These are phyloP conservation scores for Dendrobium huoshanense DNA, from an alignment of 106 monocot genomes.

Conservation along the genomic window DNA sequence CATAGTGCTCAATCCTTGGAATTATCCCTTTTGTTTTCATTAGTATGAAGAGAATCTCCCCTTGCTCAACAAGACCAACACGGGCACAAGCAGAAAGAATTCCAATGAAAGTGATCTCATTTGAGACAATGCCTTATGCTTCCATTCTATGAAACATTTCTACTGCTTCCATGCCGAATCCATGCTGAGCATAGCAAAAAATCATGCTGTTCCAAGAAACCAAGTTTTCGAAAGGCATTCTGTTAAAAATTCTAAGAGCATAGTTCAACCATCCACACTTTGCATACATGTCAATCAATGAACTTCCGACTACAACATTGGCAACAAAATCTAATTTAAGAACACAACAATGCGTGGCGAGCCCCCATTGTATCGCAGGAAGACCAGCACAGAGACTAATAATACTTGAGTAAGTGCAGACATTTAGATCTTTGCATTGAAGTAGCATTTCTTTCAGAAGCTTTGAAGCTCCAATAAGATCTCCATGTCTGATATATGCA, in stretches of 20 bases:
- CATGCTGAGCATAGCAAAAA: constrained; percentile 31
- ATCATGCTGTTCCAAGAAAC: constrained; percentile 36
- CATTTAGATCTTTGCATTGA: constrained; percentile 9
- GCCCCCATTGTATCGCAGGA: constrained; percentile 11
- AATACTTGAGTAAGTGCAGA: constrained; percentile 21
- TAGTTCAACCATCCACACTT: constrained; percentile 22
- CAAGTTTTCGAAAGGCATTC: constrained; percentile 10
- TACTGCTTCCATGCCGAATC: constrained; percentile 16
- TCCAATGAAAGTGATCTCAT: constrained; percentile 26
- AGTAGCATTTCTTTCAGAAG: constrained; percentile 14
- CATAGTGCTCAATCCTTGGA: constrained; percentile 27
- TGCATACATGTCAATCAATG: constrained; percentile 31
- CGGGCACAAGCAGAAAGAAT: constrained; percentile 26
- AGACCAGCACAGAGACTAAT: constrained; percentile 24
- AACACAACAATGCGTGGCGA: constrained; percentile 2
- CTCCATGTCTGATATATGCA: not conserved
- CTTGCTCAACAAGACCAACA: constrained; percentile 19
- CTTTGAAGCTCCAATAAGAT: constrained; percentile 2
- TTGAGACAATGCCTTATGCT: constrained; percentile 2
- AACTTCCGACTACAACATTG: constrained; percentile 17
- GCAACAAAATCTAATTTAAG: constrained; percentile 3
- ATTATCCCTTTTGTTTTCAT: constrained; percentile 17
- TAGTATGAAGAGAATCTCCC: constrained; percentile 7
- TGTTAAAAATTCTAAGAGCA: constrained; percentile 12
- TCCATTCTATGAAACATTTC: constrained; percentile 17